phyloP scores from a whole-genome alignment of 768 basidiomycete genomes.

The Jaapia argillacea region DNA sequence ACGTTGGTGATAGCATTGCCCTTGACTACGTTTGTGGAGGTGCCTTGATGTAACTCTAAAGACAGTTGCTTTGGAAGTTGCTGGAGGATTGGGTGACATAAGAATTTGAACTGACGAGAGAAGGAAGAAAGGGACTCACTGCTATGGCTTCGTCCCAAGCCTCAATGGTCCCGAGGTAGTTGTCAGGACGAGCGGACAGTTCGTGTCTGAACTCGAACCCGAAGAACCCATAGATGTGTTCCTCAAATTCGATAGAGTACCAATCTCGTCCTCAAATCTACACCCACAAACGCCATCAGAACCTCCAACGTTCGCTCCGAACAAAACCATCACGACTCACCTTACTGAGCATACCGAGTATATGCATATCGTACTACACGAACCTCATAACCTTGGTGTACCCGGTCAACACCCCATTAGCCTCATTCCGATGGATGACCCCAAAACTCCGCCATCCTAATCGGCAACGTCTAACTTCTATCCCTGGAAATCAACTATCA shows the following conservation, averaged over 20 bases:
- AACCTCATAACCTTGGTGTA: slow-evolving; percentile 90
- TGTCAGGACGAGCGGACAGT: slow-evolving; percentile 92
- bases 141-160: slow-evolving; percentile 88
- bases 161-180: slow-evolving; percentile 79
- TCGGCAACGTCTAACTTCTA: slow-evolving; percentile 90
- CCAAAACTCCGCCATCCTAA: slow-evolving; percentile 98
- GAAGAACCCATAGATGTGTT: slow-evolving; percentile 86
- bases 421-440: slow-evolving; percentile 94
- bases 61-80: slow-evolving; percentile 79
- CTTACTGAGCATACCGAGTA: slow-evolving; percentile 94
- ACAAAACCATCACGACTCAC: slow-evolving; percentile 24
- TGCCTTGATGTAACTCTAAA: too few relatives aligned
- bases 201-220: slow-evolving; percentile 93
- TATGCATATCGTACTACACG: slow-evolving; percentile 96
- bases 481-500: slow-evolving; percentile 92
- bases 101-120: too few relatives aligned
- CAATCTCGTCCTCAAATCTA: slow-evolving; percentile 82
- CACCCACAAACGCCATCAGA: neutral
- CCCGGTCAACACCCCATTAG: slow-evolving; percentile 87
- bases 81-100: slow-evolving; percentile 29
- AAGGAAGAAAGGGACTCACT: slow-evolving; percentile 27
- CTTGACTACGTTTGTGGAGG: too few relatives aligned
- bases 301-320: slow-evolving; percentile 5
- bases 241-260: slow-evolving; percentile 84
- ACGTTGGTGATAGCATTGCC: too few relatives aligned